Evolutionary conservation across 208 protist species (phyloP).

Genomic region (Sergeia podlipaevii): DNA sequence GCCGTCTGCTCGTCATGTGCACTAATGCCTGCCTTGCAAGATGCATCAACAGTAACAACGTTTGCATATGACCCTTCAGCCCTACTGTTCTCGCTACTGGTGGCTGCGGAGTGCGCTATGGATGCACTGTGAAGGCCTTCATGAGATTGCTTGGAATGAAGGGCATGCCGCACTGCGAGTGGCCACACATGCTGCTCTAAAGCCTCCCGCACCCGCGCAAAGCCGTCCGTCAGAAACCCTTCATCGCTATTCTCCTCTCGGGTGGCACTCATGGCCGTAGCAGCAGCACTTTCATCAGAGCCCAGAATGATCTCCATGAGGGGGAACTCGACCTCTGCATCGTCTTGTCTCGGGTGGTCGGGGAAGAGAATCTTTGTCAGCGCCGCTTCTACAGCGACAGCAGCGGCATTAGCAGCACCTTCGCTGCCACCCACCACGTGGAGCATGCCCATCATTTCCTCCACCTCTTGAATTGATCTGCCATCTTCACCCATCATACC

Average conservation of each 20-base stretch:
- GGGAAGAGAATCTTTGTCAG: slow-evolving; percentile 15
- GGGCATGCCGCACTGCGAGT: no score
- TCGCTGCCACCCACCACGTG: neutral
- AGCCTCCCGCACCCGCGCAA: slow-evolving; percentile 33
- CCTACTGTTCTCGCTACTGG: no score
- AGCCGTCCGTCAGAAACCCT: slow-evolving; percentile 17
- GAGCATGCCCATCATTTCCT: neutral
- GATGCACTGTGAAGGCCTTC: slow-evolving; percentile 3
- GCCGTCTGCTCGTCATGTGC: neutral
- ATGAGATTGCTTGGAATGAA: no score
- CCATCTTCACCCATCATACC: no score
- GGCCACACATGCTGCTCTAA: slow-evolving; percentile 65
- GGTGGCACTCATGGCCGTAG: neutral
- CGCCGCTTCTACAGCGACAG: neutral
- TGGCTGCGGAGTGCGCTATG: no score
- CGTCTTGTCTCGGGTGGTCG: slow-evolving; percentile 16
- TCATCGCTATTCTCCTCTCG: neutral
- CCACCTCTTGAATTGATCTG: no score
- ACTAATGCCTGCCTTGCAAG: neutral
- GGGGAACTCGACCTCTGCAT: neutral
- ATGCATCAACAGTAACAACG: no score
- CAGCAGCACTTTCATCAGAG: neutral
- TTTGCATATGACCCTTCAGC: no score
- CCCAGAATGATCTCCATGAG: slow-evolving; percentile 41
- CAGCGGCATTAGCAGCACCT: neutral